Evolutionary conservation across 345 rosid species (phyloP).

Genomic region (Cardamine resedifolia): DNA sequence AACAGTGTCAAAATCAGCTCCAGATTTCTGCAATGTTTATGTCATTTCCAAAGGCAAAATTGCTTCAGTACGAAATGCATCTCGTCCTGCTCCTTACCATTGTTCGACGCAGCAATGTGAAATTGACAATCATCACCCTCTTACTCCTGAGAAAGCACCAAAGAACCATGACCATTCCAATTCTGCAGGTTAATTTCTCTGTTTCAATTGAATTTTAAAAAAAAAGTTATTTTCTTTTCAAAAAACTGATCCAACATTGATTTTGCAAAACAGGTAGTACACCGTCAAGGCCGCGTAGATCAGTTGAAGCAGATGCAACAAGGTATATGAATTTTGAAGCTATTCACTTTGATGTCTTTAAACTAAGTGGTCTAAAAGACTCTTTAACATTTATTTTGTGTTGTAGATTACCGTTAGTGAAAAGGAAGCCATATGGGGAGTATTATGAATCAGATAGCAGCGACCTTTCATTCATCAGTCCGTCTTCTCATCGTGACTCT

Average conservation of each 20-base stretch:
- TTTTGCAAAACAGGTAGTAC: constrained; percentile 46
- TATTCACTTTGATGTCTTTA: not conserved
- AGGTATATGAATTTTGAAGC: not conserved
- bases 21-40: constrained; percentile 85
- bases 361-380: not conserved
- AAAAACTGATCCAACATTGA: not conserved
- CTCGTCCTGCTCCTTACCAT: constrained; percentile 62
- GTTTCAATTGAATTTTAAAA: not conserved
- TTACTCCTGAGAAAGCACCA: constrained; percentile 33
- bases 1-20: constrained; percentile 58
- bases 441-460: constrained; percentile 59
- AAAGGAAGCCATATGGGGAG: constrained; percentile 45
- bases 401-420: constrained; percentile 51
- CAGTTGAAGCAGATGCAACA: constrained; percentile 39
- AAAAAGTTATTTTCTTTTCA: not conserved
- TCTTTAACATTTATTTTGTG: not conserved
- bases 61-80: constrained; percentile 56
- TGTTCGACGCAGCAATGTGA: constrained; percentile 49
- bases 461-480: constrained; percentile 63
- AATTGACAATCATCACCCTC: constrained; percentile 28
- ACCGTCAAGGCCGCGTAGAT: constrained; percentile 44
- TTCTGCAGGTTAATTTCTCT: constrained; percentile 46
- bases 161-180: constrained; percentile 28
- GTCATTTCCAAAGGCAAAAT: constrained; percentile 80
- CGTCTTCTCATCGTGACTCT: constrained; percentile 42